phyloP scores from a whole-genome alignment of 1,284 basidiomycete species.

The Apiotrichum gracile region DNA sequence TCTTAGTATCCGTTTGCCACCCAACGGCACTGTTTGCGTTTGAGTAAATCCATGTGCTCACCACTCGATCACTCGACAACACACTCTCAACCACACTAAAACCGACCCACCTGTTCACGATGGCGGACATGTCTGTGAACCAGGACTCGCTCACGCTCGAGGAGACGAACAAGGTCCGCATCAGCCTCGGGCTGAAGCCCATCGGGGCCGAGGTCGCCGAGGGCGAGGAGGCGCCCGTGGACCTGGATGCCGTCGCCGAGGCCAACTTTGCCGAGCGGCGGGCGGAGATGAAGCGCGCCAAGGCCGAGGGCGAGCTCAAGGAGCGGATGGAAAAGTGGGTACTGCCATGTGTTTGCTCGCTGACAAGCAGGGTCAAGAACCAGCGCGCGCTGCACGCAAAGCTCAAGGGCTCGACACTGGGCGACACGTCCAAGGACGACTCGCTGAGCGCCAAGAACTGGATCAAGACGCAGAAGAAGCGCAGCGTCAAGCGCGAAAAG shows the following conservation, averaged over 20 bases:
- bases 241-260: constrained; percentile 64
- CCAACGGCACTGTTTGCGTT: no score
- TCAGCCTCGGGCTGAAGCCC: constrained; percentile 88
- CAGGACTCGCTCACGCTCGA: constrained; percentile 70
- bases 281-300: constrained; percentile 63
- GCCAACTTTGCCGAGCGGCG: constrained; percentile 71
- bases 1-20: no score
- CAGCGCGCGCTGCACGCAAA: constrained; percentile 70
- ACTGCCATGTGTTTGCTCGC: background rate
- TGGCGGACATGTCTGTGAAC: constrained; percentile 48
- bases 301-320: constrained; percentile 67
- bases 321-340: constrained; percentile 87
- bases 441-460: constrained; percentile 65
- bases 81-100: no score
- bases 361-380: constrained; percentile 12
- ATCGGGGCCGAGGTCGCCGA: constrained; percentile 60
- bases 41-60: no score
- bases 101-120: no score
- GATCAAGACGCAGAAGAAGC: constrained; percentile 83
- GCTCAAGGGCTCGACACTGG: constrained; percentile 84
- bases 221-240: constrained; percentile 50
- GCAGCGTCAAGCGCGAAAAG: constrained; percentile 73
- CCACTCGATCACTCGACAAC: background rate
- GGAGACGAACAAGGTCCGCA: constrained; percentile 96
- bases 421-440: constrained; percentile 62